Evolutionary conservation across 495 filamentous ascomycete genomes (phyloP).

Genomic region (Neurospora hispaniola): DNA sequence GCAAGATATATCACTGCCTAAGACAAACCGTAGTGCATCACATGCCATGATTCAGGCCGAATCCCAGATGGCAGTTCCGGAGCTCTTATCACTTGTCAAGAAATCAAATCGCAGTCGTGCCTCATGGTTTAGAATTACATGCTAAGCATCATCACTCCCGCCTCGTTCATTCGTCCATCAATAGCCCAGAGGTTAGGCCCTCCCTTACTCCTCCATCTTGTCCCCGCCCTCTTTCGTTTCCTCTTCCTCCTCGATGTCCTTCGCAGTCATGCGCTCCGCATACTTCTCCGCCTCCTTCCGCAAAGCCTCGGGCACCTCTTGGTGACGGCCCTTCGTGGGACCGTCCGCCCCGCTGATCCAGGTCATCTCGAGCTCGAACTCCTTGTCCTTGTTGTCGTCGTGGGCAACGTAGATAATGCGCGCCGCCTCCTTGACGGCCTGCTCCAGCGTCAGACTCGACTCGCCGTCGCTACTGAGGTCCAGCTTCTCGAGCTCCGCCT

Average conservation of each 20-base stretch:
- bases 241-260: slow-evolving; percentile 62
- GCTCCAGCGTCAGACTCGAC: slow-evolving; percentile 58
- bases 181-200: background rate
- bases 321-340: slow-evolving; percentile 82
- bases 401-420: slow-evolving; percentile 94
- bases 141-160: background rate
- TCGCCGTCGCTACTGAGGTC: slow-evolving; percentile 56
- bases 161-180: background rate
- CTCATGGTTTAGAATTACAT: background rate
- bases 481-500: slow-evolving; percentile 95
- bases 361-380: slow-evolving; percentile 98
- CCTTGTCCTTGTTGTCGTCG: slow-evolving; percentile 95
- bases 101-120: background rate
- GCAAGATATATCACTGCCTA: background rate
- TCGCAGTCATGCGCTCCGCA: slow-evolving; percentile 70
- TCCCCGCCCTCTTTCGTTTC: slow-evolving; percentile 43
- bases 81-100: background rate
- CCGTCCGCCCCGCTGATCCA: slow-evolving; percentile 80
- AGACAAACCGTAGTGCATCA: background rate
- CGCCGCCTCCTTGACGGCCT: slow-evolving; percentile 93
- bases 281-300: slow-evolving; percentile 82
- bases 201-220: slow-evolving; percentile 65
- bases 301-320: slow-evolving; percentile 82
- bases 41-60: background rate
- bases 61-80: background rate